Evolutionary conservation across 2,329 filamentous ascomycete genomes (phyloP), one percentile per base, ranked within the genome.

Genomic region (Trichoderma sp.): DNA sequence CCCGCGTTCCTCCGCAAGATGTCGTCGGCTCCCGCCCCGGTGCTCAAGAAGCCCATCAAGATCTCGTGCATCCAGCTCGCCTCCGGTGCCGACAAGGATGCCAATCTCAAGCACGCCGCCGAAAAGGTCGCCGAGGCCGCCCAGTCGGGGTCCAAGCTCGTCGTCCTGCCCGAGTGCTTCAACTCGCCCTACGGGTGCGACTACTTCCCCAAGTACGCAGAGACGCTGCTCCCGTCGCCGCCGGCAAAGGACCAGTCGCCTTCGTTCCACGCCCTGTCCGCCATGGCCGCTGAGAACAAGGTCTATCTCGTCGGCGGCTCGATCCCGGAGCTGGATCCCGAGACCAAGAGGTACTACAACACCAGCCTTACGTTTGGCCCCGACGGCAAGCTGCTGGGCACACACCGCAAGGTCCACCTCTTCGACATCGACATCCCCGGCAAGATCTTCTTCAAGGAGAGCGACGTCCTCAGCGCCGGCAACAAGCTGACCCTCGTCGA

Each of bases 381-480:
- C 0, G 81, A 84, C 10, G 95, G 95, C 4, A 78, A 84, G n/a
- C 84, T 97, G 58, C 84, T 99, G n/a, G 92, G 89, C 6, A 92
- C 89, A 2, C 94, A 98, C 79, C 88, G 95, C 73, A 99, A 99
- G 82, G 89, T 95, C 52, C 95, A 99, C 80, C 86, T 99, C 52
- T 99, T 99, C 79, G 95, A 98, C 80, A 99, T 99, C 74, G 90
- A 97, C 78, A 98, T 99, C 71, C 95, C 95, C 0, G 94, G 93
- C 70, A 94, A 94, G 82, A 97, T 99, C 78, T 90, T 82, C 13
- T 99, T 99, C 81, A 87, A 87, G 71, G 95, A 99, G 81, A 93
- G 90, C 64, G 94, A 97, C 70, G 93, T 97, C 45, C 85, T 99
- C 37, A 90, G 87, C 25, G 89, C 94, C 0, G 95, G 95, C 0